Percentiles rank a stretch among this genome's conserved stretches.
These are phyloP conservation scores for Arctostaphylos glauca DNA, from an alignment of 148 eudicot genomes.

Conservation along the genomic window DNA sequence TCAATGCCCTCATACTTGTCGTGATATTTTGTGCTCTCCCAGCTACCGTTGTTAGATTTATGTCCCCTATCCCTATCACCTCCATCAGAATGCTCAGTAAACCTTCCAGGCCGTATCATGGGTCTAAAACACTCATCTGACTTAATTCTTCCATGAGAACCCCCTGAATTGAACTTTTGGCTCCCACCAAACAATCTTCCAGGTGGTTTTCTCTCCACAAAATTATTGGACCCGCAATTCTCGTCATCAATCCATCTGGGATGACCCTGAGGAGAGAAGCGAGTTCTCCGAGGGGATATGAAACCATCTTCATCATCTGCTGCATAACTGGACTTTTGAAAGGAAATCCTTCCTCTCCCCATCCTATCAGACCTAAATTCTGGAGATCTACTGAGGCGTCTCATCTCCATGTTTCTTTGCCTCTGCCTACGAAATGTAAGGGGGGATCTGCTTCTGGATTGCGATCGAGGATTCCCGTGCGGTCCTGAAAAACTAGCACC, in stretches of 20 bases:
- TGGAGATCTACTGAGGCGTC: constrained; percentile 38
- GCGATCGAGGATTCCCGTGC: constrained; percentile 51
- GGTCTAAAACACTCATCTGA: constrained; percentile 18
- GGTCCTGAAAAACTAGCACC: constrained; percentile 27
- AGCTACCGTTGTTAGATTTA: constrained; percentile 29
- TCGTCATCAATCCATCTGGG: constrained; percentile 30
- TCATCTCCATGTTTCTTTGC: constrained; percentile 23
- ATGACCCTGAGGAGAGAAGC: constrained; percentile 21
- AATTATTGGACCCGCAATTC: constrained; percentile 21
- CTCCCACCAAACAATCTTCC: constrained; percentile 33
- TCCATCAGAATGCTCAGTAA: constrained; percentile 20
- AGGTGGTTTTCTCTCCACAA: constrained; percentile 50
- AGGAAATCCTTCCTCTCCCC: constrained; percentile 39
- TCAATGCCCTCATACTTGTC: constrained; percentile 26
- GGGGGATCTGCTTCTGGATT: constrained; percentile 52
- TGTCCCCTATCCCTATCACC: constrained; percentile 40
- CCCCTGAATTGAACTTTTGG: constrained; percentile 41
- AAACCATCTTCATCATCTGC: constrained; percentile 23
- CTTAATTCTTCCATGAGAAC: constrained; percentile 30
- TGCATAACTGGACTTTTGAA: constrained; percentile 28
- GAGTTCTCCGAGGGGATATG: constrained; percentile 29
- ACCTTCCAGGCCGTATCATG: constrained; percentile 7
- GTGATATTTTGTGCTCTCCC: constrained; percentile 37
- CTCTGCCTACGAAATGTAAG: constrained; percentile 32
- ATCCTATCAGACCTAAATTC: constrained; percentile 53